A percentile compares a stretch with the other conserved stretches of the same genome.
These are phyloP conservation scores for Phytophthora idaei DNA, from an alignment of 352 stramenopile genomes.

Conservation along the genomic window DNA sequence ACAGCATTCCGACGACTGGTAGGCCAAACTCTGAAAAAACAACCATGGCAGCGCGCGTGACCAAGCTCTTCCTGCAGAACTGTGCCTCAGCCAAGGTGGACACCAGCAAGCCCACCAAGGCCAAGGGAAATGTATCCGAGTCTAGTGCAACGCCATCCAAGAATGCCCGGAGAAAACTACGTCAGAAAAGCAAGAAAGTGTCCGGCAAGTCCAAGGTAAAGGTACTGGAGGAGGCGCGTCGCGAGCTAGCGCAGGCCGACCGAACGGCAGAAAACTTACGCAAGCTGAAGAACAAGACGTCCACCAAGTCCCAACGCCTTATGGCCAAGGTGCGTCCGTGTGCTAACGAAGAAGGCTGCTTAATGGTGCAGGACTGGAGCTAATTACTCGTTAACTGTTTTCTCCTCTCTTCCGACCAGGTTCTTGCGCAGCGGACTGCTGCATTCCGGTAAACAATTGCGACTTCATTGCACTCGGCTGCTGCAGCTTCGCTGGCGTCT, in stretches of 20 bases:
- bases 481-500: background rate
- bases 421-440: slow-evolving; percentile 49
- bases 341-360: background rate
- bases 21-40: slow-evolving; percentile 2
- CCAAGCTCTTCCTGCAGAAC: slow-evolving; percentile 78
- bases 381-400: slow-evolving; percentile 6
- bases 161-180: slow-evolving; percentile 29
- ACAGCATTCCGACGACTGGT: slow-evolving; percentile 21
- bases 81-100: slow-evolving; percentile 34
- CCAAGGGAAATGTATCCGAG: slow-evolving; percentile 1
- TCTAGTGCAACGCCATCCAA: slow-evolving; percentile 21
- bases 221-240: slow-evolving; percentile 59
- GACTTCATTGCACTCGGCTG: background rate
- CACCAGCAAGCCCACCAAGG: slow-evolving; percentile 18
- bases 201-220: slow-evolving; percentile 41
- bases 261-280: slow-evolving; percentile 63
- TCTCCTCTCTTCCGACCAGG: slow-evolving; percentile 28
- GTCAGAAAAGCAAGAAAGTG: slow-evolving; percentile 38
- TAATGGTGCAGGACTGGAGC: background rate
- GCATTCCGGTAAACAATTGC: slow-evolving; percentile 36
- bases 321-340: slow-evolving; percentile 63
- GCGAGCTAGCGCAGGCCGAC: slow-evolving; percentile 57
- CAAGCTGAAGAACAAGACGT: slow-evolving; percentile 62
- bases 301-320: slow-evolving; percentile 65
- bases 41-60: slow-evolving; percentile 65